Percentiles rank a stretch among this genome's conserved stretches.
These are phyloP conservation scores for Daldinia eschscholtzii DNA, from an alignment of 2,329 filamentous ascomycete genomes.

Conservation along the genomic window DNA sequence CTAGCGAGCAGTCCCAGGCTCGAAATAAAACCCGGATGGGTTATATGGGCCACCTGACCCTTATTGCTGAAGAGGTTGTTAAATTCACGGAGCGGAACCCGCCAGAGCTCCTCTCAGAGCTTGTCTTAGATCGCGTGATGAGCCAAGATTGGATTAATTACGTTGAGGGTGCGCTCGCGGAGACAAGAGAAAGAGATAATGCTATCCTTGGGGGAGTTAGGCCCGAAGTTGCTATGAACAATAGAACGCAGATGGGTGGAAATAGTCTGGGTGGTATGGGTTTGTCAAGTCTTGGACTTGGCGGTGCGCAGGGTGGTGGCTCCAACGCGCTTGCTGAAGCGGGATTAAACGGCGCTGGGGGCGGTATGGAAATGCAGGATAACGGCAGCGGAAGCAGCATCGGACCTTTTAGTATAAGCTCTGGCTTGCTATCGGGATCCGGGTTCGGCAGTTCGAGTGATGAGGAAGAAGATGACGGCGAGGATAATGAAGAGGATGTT, in stretches of 20 bases:
- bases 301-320: constrained; percentile 56
- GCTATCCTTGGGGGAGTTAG: constrained; percentile 96
- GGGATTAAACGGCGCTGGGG: constrained; percentile 76
- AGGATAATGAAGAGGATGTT: constrained; percentile 83
- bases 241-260: constrained; percentile 73
- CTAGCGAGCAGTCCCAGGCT: constrained; percentile 86
- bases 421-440: constrained; percentile 79
- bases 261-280: constrained; percentile 64
- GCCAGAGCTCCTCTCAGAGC: constrained; percentile 85
- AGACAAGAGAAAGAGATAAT: constrained; percentile 95
- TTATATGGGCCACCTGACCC: constrained; percentile 95
- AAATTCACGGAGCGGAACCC: constrained; percentile 97
- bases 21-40: constrained; percentile 91
- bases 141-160: constrained; percentile 93
- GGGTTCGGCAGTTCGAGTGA: constrained; percentile 96
- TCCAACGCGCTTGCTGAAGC: constrained; percentile 83
- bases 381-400: constrained; percentile 74
- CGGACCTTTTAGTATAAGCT: constrained; percentile 78
- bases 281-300: constrained; percentile 60
- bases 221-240: constrained; percentile 88
- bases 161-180: constrained; percentile 90
- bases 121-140: constrained; percentile 89
- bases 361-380: constrained; percentile 72
- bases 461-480: constrained; percentile 95
- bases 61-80: constrained; percentile 98